Conservation (phyloP, 2,329 filamentous ascomycete species). For the Bipolaris sorokiniana region DNA sequence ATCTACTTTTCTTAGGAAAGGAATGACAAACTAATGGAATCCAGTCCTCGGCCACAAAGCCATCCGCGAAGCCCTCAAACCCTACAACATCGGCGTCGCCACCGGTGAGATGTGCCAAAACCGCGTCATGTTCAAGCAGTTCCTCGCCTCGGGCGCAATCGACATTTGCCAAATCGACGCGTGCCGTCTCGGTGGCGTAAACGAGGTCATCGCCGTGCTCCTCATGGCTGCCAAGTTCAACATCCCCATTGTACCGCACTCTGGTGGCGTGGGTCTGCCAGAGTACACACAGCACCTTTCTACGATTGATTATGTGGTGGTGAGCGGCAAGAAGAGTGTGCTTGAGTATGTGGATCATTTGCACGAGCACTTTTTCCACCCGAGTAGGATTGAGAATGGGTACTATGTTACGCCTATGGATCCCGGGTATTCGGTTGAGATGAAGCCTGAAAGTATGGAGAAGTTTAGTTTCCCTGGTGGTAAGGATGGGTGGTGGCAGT, state of each 20-base stretch:
- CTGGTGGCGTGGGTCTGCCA: constrained; percentile 85
- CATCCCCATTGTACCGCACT: constrained; percentile 87
- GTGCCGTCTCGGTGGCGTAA: constrained; percentile 86
- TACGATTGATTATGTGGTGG: constrained; percentile 91
- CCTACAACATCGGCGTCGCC: constrained; percentile 79
- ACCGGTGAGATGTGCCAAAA: constrained; percentile 97
- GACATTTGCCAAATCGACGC: constrained; percentile 91
- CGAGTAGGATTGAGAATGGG: constrained; percentile 78
- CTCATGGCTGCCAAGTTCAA: constrained; percentile 81
- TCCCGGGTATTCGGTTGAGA: constrained; percentile 90
- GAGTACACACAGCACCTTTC: constrained; percentile 94
- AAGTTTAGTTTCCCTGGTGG: constrained; percentile 76
- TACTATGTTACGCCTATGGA: constrained; percentile 86
- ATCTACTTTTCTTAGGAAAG: background rate
- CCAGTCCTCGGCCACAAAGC: constrained; percentile 81
- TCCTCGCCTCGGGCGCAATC: constrained; percentile 78
- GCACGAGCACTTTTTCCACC: constrained; percentile 90
- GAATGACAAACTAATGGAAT: background rate
- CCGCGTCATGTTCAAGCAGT: constrained; percentile 91
- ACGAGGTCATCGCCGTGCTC: constrained; percentile 89
- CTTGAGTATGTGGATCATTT: constrained; percentile 92
- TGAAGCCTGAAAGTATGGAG: constrained; percentile 89
- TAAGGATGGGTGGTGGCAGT: constrained; percentile 83
- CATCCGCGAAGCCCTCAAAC: constrained; percentile 77
- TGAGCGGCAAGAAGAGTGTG: constrained; percentile 79